These are phyloP conservation scores for Fallopia convolvulus DNA, from an alignment of 148 eudicot species.

Conservation along the genomic window DNA sequence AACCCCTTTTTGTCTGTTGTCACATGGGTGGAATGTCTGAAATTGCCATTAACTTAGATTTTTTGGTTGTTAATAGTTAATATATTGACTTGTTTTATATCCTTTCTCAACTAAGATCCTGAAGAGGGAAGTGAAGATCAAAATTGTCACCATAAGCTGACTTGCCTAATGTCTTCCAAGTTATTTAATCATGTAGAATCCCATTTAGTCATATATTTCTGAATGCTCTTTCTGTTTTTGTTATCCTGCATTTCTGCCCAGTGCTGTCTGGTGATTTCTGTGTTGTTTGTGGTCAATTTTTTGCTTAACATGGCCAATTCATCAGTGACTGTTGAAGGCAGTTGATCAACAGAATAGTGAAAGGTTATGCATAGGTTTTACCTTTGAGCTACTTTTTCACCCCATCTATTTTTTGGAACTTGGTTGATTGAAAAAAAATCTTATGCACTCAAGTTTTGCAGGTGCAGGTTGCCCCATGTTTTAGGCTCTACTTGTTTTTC, in stretches of 20 bases:
- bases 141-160: not conserved
- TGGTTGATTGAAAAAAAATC: not conserved
- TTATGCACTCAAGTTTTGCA: slow-evolving; percentile 27
- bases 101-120: no score
- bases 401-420: not conserved
- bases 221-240: not conserved
- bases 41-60: not conserved
- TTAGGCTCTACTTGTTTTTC: slow-evolving; percentile 17
- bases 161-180: not conserved
- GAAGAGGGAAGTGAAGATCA: not conserved
- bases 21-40: not conserved
- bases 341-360: not conserved
- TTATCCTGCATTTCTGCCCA: not conserved
- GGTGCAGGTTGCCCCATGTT: slow-evolving; percentile 46
- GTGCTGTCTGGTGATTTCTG: not conserved
- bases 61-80: not conserved
- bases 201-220: not conserved
- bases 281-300: not conserved
- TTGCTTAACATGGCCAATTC: not conserved
- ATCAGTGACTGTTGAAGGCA: not conserved
- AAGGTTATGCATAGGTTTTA: not conserved
- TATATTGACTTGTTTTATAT: not conserved
- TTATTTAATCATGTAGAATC: not conserved
- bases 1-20: not conserved
- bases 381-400: not conserved